A percentile compares a stretch with the other conserved stretches of the same genome.
Conservation (phyloP, 495 filamentous ascomycete species). For the Corynascus novoguineensis region DNA sequence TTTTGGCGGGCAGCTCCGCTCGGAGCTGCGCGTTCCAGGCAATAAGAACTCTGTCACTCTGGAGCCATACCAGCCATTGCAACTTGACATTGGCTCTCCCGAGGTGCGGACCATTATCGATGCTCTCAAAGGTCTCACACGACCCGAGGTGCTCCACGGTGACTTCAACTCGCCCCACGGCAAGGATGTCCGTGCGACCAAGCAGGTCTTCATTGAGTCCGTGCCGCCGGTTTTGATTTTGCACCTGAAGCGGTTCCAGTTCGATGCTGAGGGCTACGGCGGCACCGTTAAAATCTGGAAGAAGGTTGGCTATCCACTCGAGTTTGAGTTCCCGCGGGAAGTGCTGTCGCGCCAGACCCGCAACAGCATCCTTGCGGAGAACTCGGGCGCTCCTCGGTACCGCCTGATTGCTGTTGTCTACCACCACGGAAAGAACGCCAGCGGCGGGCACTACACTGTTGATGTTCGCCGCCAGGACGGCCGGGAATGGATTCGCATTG, state of each 20-base stretch:
- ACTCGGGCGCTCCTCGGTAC: conserved; percentile 66
- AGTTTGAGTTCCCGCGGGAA: conserved; percentile 89
- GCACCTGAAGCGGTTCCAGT: conserved; percentile 96
- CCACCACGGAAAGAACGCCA: conserved; percentile 93
- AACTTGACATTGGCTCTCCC: conserved; percentile 84
- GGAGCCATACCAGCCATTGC: conserved; percentile 89
- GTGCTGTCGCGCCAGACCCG: conserved; percentile 76
- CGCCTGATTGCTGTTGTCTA: conserved; percentile 88
- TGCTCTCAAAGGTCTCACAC: conserved; percentile 78
- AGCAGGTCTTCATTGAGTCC: conserved; percentile 92
- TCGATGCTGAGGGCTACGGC: conserved; percentile 74
- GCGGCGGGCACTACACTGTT: conserved; percentile 93
- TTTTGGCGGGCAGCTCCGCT: conserved; percentile 87
- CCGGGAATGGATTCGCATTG: conserved; percentile 89
- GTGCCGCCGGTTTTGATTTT: conserved; percentile 89
- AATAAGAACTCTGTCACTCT: conserved; percentile 84
- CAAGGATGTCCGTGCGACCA: conserved; percentile 69
- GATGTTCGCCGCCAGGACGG: conserved; percentile 92
- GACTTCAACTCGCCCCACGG: conserved; percentile 82
- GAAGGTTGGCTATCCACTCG: conserved; percentile 89
- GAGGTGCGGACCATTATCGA: conserved; percentile 87
- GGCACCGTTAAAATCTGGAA: conserved; percentile 99
- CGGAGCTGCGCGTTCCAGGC: conserved; percentile 80
- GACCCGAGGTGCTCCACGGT: conserved; percentile 75
- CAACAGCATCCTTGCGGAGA: conserved; percentile 54